Evolutionary conservation across 108 stramenopile genomes (phyloP), one percentile per base, ranked within the genome.

Genomic region (Skeletonema grethae): DNA sequence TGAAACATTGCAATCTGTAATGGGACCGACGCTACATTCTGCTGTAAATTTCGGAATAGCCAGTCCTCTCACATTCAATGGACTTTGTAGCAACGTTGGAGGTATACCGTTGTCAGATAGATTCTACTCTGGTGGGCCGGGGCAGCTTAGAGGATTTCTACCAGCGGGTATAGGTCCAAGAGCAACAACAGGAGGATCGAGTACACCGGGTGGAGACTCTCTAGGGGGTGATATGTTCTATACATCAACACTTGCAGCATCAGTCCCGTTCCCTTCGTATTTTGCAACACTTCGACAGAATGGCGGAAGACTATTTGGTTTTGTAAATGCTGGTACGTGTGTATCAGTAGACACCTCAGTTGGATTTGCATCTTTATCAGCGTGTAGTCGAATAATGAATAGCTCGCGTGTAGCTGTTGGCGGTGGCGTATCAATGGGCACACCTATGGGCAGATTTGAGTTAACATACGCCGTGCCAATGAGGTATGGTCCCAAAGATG

Each of bases 141-240:
- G 87, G 65, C 87, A 89, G 43, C 66, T 95, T 5, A 73, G 91
- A 56, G 94, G 94, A 7, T 95, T 95, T 79, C 55, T 86, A 25
- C 94, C 90, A 9, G 79, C 86, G 29, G 90, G 91, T 2, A 90
- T 95, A 67, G 94, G 94, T 39, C 94, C 91, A 9, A 77, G 94
- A 34, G 78, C 86, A 31, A 77, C 32, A 16, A 62, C 48, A 43
- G 88, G 88, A 29, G 87, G 86, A 36, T 75, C 84, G 6, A 67
- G 65, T 15, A 82, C 82, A 20, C 87, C 89, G 13, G 89, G 87
- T 22, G 94, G 94, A 22, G 91, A 92, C 73, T 73, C 91, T 16
- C 57, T 95, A 30, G 94, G 94, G 34, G 94, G 94, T 59, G 84
- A 85, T 63, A 55, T 92, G 30, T 95, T 80, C 66, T 95, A 95